Evolutionary conservation across 257 asterid species (phyloP), one percentile per base, ranked within the genome.

Genomic region (Thymus quinquecostatus): DNA sequence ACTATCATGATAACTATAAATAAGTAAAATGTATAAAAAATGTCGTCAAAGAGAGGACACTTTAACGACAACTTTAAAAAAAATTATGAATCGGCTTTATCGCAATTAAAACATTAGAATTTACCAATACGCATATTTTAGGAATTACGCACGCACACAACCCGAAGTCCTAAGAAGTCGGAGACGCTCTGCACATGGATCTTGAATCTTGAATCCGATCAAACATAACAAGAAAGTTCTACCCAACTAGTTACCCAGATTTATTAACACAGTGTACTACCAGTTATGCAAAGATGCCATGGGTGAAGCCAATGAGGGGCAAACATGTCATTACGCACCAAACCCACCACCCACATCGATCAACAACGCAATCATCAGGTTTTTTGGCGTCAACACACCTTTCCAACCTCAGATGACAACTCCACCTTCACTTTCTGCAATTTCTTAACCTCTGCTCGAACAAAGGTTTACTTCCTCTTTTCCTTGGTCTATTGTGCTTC

Each of bases 311-410:
- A 73, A 33, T 2, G 4, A 66, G 72, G 86, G 87, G 81, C 7
- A 79, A 62, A 65, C 2, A 62, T 33, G 84, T 79, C 76, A 74
- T 66, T 12, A 10, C 12, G 27, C 70, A 28, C 28, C 29, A 13
- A 6, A 21, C 32, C 64, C 78, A 76, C 73, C 75, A 59, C 74
- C 64, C 75, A 48, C 78, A 67, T 53, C 75, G 64, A 14, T 10
- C 13, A 60, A 36, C 32, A 4, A 11, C 0, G 44, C 28, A 43
- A 64, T 65, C 12, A 65, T 47, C 66, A 50, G 67, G 64, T 29
- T 32, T 32, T 73, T 50, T 21, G 2, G 49, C 56, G 72, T 71
- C 75, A 75, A 78, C 81, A 78, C 81, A 49, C 27, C 78, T 67
- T 47, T 51, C 60, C 58, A 40, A 61, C 38, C 54, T 47, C 14